A percentile compares a stretch with the other conserved stretches of the same genome.
These are phyloP conservation scores for Lactifluus piperatus DNA, from an alignment of 768 basidiomycete species.

Conservation along the genomic window DNA sequence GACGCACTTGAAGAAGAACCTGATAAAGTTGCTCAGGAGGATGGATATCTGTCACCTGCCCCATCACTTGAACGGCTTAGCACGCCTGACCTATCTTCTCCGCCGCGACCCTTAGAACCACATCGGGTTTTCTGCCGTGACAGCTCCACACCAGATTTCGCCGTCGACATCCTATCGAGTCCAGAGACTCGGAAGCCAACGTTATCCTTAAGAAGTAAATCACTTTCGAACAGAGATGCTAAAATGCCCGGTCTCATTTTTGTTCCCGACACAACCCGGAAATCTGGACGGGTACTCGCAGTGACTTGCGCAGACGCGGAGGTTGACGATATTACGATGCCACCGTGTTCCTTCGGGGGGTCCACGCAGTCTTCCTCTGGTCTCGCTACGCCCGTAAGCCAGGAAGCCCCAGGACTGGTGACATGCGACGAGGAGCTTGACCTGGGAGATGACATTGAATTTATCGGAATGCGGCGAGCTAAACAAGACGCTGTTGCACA, in stretches of 20 bases:
- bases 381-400: constrained; percentile 14
- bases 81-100: constrained; percentile 61
- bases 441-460: constrained; percentile 19
- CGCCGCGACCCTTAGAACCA: constrained; percentile 31
- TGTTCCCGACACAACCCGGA: constrained; percentile 10
- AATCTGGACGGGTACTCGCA: constrained; percentile 1
- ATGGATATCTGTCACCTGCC: constrained; percentile 74
- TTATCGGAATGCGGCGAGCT: constrained; percentile 27
- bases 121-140: constrained; percentile 9
- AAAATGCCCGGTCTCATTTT: neutral
- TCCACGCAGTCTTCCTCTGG: constrained; percentile 18
- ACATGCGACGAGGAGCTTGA: constrained; percentile 10
- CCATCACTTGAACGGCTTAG: constrained; percentile 39
- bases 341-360: constrained; percentile 11
- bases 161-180: constrained; percentile 45
- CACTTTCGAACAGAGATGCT: neutral
- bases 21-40: constrained; percentile 58
- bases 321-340: neutral
- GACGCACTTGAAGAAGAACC: constrained; percentile 27
- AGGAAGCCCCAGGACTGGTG: neutral
- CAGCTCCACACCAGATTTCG: constrained; percentile 33
- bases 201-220: constrained; percentile 9
- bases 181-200: constrained; percentile 26
- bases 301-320: neutral
- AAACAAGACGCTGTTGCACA: constrained; percentile 30